Evolutionary conservation across 257 asterid species (phyloP), one percentile per base, ranked within the genome.

Genomic region (Handroanthus guayacan): DNA sequence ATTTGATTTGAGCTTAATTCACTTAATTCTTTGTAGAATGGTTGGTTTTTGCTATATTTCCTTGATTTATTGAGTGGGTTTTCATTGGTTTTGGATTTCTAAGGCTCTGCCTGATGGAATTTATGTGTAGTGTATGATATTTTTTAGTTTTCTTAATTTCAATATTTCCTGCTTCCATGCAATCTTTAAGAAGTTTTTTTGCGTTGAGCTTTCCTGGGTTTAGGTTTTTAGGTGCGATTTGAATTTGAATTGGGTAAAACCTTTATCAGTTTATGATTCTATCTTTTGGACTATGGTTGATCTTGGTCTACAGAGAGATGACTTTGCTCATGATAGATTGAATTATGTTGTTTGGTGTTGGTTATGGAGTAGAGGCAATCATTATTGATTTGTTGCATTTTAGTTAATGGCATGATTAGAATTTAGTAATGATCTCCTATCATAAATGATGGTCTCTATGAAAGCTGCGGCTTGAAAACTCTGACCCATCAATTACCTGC

Each of bases 41-140:
- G 39, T 73, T 62, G 57, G 4, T 50, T 69, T 36, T 9, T 47
- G 47, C 50, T 55, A 38, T 38, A 36, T 68, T 67, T 60, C 3
- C 7, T 45, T 20, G 74, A 62, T 55, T 70, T 50, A 55, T 5
- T 54, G 7, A 14, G 65, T 65, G 78, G 54, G 45, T 67, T 67
- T 34, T 39, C 8, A 16, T 48, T 60, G 39, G 17, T 57, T 62
- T 48, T 61, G 71, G 62, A 0, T 51, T 54, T 66, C 37, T 37
- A 41, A 20, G 47, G 38, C 6, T 5, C 48, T 2, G 54, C 14
- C 41, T 2, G 44, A 54, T 14, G 50, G 61, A 45, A 34, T 41
- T 41, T 48, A 18, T 47, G 51, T 34, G 43, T 48, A n/a, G 60
- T 62, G 31, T 25, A 1, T 25, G 31, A 9, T 18, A 9, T 34